Base-by-base conservation (phyloP, 352 stramenopile species). In the Phytopythium oedochilum region DNA sequence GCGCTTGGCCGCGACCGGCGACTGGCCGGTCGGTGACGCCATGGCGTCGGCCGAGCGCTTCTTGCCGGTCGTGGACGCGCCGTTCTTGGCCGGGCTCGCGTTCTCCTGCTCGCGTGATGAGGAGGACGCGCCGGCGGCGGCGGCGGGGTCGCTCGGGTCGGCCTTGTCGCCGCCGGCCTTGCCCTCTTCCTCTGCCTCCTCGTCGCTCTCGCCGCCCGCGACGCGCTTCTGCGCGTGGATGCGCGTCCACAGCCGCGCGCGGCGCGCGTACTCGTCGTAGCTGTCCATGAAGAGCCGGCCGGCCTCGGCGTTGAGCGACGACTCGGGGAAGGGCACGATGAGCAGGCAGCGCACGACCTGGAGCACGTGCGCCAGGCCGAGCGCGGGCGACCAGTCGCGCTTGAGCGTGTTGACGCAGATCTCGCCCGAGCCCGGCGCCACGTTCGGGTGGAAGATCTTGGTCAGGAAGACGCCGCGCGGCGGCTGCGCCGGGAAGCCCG, bases 401-500 rank as follows among this genome's bases (percentile, higher is more conserved):
- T 99, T 99, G 34, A 99, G 84, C 31, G 97, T 99, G 68, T 99
- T 99, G 23, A 99, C 97, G 64, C 97, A 99, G 75, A 99, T 99
- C 36, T 98, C 97, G 36, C 97, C 97, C 25, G 91, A 97, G 14
- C 79, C 91, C 29, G 89, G 79, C 22, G 96, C 95, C 22, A 99
- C 96, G 74, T 99, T 99, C 0, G 97, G 97, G 70, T 99, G 97
- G 75, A 98, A 99, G 52, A 99, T 99, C 82, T 98, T 99, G 34
- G 97, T 99, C 22, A 99, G 70, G 62, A 99, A 99, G 57, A 98
- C 94, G 29, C 96, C 87, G 52, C 88, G 88, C 10, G 89, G 89
- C 20, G 89, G 88, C 46, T 86, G 70, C 31, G 84, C 68, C 18
- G 90, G 90, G 56, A 96, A 97, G 36, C 89, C 82, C 28, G 88